A percentile compares a stretch with the other conserved stretches of the same genome.
Conservation (phyloP, 1,284 basidiomycete genomes). For the Rhodotorula sp. region DNA sequence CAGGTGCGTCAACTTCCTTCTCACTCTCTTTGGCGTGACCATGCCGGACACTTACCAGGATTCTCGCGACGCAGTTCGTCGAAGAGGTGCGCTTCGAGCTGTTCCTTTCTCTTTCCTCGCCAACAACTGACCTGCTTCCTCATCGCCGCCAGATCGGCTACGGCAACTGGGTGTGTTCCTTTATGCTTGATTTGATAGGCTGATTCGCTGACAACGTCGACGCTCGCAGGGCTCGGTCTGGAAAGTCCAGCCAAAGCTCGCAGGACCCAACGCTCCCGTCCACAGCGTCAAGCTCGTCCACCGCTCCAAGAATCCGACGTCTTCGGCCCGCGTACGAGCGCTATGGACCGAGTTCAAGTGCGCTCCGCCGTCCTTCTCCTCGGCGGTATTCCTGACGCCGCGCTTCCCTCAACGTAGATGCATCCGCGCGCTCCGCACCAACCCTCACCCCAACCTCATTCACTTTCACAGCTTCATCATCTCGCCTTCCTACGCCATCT, state of each 20-base stretch:
- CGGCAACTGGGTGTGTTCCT: conserved; percentile 63
- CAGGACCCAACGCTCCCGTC: neutral
- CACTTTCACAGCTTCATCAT: conserved; percentile 89
- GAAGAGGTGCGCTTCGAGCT: conserved; percentile 49
- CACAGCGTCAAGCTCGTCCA: conserved; percentile 73
- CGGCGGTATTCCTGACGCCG: neutral
- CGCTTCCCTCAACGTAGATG: conserved; percentile 62
- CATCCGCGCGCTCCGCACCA: conserved; percentile 70
- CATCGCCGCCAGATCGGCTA: conserved; percentile 59
- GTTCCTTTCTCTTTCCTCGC: rapidly evolving
- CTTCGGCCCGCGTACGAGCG: conserved; percentile 78
- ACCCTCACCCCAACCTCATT: conserved; percentile 84
- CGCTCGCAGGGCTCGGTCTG: conserved; percentile 34
- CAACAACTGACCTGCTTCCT: too few relatives aligned
- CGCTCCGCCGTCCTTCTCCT: neutral
- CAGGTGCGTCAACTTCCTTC: neutral
- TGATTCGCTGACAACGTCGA: neutral
- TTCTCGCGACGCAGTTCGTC: conserved; percentile 23
- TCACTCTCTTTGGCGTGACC: neutral
- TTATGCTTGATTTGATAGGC: neutral
- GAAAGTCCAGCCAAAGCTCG: conserved; percentile 32
- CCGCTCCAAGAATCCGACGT: conserved; percentile 67
- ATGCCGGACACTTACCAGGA: neutral
- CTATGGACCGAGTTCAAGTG: conserved; percentile 48
- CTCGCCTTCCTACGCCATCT: conserved; percentile 79